These are phyloP conservation scores for Aspergillus texensis DNA, from an alignment of 2,329 filamentous ascomycete genomes.

Conservation along the genomic window DNA sequence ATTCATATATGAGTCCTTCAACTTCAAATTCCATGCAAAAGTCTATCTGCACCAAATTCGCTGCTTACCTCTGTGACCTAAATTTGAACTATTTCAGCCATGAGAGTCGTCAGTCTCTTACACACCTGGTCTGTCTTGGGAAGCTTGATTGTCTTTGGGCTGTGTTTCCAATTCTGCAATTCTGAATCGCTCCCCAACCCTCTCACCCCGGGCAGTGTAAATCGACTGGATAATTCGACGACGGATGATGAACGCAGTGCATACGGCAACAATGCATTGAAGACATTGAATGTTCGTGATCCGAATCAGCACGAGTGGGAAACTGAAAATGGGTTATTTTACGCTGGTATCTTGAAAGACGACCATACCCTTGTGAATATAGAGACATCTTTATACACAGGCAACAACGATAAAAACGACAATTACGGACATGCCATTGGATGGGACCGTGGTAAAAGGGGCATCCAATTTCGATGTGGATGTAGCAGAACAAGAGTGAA, in stretches of 20 bases:
- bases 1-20: background rate
- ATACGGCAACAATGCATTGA: background rate
- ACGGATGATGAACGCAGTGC: too few species aligned
- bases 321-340: too few species aligned
- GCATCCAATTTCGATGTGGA: background rate
- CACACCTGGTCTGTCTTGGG: background rate
- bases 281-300: background rate
- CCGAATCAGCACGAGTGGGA: background rate
- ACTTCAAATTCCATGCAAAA: background rate
- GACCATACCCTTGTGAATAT: background rate
- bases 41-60: background rate
- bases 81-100: background rate
- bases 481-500: background rate
- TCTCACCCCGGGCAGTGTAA: background rate
- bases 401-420: background rate
- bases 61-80: background rate
- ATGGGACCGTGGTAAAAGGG: background rate
- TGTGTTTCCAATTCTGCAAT: background rate
- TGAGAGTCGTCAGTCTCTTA: background rate
- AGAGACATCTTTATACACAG: background rate
- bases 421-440: background rate
- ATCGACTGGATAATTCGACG: too few species aligned
- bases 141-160: background rate
- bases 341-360: too few species aligned
- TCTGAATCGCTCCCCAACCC: background rate